These are phyloP conservation scores for Gautieria morchelliformis DNA, from an alignment of 768 basidiomycete genomes.

Conservation along the genomic window DNA sequence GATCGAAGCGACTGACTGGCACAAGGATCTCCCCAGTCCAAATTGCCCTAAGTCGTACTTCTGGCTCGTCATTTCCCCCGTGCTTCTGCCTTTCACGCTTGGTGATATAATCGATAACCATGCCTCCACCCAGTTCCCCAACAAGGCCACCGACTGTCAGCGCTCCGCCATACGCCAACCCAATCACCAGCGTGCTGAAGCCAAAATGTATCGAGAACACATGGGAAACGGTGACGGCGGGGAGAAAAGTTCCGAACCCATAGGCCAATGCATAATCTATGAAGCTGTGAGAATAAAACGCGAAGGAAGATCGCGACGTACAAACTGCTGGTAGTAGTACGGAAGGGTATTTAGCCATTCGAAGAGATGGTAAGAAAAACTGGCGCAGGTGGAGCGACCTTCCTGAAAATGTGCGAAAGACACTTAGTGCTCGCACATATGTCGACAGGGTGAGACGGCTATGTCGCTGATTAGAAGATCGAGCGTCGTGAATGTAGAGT, in stretches of 20 bases:
- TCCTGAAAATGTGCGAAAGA: slow-evolving; percentile 21
- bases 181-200: slow-evolving; percentile 21
- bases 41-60: slow-evolving; percentile 2
- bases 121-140: slow-evolving; percentile 6
- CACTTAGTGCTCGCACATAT: slow-evolving; percentile 15
- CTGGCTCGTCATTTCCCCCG: not conserved
- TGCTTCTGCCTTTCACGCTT: not conserved
- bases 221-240: slow-evolving; percentile 29
- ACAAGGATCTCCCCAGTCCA: slow-evolving; percentile 9
- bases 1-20: not conserved
- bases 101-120: slow-evolving; percentile 1
- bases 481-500: slow-evolving; percentile 23
- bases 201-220: slow-evolving; percentile 29
- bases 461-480: slow-evolving; percentile 10
- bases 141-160: not conserved
- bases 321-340: slow-evolving; percentile 29
- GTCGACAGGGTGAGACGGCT: slow-evolving; percentile 11
- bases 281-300: slow-evolving; percentile 14
- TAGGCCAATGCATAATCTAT: slow-evolving; percentile 23
- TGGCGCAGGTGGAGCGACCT: slow-evolving; percentile 18
- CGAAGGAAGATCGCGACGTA: too few relatives aligned
- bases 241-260: slow-evolving; percentile 31
- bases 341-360: slow-evolving; percentile 32
- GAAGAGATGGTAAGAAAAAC: slow-evolving; percentile 24
- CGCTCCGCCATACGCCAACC: not conserved